A percentile compares a stretch with the other conserved stretches of the same genome.
These are phyloP conservation scores for Crithidia acanthocephali DNA, from an alignment of 208 protist species.

Conservation along the genomic window DNA sequence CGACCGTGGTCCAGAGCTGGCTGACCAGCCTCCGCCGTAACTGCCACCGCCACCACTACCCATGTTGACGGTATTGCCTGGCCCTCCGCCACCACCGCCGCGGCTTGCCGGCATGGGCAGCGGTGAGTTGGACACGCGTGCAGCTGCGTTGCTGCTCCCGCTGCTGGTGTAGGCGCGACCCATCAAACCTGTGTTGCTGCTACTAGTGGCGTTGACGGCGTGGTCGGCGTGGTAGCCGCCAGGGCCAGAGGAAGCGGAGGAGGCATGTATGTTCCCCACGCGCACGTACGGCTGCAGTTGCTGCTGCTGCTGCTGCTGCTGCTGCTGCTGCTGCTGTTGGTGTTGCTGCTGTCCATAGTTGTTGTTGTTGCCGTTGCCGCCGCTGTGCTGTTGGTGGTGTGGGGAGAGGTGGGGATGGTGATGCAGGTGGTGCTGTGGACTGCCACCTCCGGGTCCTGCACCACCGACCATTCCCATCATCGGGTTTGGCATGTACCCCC, in stretches of 20 bases:
- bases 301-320: not conserved
- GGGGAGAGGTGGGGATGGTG: not conserved
- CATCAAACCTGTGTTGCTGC: conserved; percentile 4
- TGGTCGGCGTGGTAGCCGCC: no score
- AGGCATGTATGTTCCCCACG: not conserved
- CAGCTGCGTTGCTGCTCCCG: not conserved
- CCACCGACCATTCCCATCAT: not conserved
- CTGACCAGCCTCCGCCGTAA: conserved; percentile 3
- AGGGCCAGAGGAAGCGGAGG: not conserved
- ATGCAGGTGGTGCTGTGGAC: not conserved
- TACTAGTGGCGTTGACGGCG: not conserved
- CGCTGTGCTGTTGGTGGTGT: not conserved
- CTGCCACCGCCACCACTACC: not conserved
- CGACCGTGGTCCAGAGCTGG: not conserved
- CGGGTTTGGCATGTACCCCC: conserved; percentile 4
- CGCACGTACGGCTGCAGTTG: conserved; percentile 20
- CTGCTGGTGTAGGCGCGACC: conserved; percentile 3
- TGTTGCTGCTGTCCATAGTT: not conserved
- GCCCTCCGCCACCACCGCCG: not conserved
- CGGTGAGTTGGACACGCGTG: not conserved
- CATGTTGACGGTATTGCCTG: no score
- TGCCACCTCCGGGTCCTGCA: not conserved
- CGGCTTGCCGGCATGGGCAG: not conserved
- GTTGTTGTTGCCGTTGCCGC: not conserved
- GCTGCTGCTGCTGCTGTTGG: not conserved